Conservation (phyloP, 2,329 filamentous ascomycete genomes). For the Xylaria sp. region DNA sequence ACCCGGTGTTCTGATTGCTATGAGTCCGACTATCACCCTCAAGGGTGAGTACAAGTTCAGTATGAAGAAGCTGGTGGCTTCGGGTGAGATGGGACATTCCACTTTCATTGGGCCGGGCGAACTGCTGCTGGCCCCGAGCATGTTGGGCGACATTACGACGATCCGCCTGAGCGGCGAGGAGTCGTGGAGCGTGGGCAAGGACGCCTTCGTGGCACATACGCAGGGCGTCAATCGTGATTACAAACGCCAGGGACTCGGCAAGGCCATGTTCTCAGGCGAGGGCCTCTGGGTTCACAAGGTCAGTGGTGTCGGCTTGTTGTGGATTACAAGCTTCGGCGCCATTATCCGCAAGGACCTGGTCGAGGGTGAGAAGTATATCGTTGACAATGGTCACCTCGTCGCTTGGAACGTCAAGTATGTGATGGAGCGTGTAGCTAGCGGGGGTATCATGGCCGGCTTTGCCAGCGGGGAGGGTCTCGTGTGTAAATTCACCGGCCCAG, state of each 20-base stretch:
- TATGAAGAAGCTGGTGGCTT: slow-evolving; percentile 88
- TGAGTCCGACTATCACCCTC: slow-evolving; percentile 88
- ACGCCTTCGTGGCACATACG: slow-evolving; percentile 86
- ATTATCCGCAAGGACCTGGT: slow-evolving; percentile 89
- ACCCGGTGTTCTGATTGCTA: slow-evolving; percentile 92
- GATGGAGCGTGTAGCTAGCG: slow-evolving; percentile 88
- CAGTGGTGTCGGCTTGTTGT: slow-evolving; percentile 81
- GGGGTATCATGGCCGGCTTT: slow-evolving; percentile 90
- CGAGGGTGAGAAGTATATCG: slow-evolving; percentile 85
- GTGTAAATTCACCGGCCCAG: slow-evolving; percentile 93
- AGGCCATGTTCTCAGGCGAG: slow-evolving; percentile 94
- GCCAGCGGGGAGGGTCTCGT: slow-evolving; percentile 87
- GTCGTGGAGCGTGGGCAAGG: slow-evolving; percentile 85
- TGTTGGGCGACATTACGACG: slow-evolving; percentile 86
- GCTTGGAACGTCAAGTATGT: slow-evolving; percentile 98
- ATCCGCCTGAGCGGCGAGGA: slow-evolving; percentile 78
- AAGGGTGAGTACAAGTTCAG: slow-evolving; percentile 86
- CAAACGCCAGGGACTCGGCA: slow-evolving; percentile 85
- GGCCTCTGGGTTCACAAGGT: slow-evolving; percentile 92
- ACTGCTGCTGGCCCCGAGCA: slow-evolving; percentile 81
- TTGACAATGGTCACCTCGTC: slow-evolving; percentile 92
- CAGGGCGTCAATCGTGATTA: slow-evolving; percentile 89
- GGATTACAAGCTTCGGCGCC: slow-evolving; percentile 93
- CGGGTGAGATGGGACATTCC: slow-evolving; percentile 82
- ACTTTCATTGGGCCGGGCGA: slow-evolving; percentile 92